Evolutionary conservation across 2,329 filamentous ascomycete genomes (phyloP), one percentile per base, ranked within the genome.

Genomic region (Lasiodiplodia sp.): DNA sequence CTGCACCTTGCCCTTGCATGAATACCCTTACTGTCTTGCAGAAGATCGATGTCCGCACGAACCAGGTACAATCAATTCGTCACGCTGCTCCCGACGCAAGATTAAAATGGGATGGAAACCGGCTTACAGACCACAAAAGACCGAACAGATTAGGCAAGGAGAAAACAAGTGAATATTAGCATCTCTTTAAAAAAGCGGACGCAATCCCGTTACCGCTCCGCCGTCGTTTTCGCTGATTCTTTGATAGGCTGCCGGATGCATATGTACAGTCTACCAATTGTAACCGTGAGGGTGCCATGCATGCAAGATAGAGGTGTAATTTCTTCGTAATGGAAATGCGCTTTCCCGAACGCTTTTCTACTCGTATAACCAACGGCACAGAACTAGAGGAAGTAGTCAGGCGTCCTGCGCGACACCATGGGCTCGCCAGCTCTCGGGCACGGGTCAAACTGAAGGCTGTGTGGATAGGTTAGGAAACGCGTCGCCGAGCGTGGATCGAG

Each of bases 391-490:
- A 99, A 99, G 87, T 99, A 99, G 82, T 99, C 95, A 68, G 95
- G 95, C 72, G 96, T 99, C 86, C 96, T 91, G 79, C 84, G 82
- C 56, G 96, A 98, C 72, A 99, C 96, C 96, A 98, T 98, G 28
- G 96, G 96, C 81, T 99, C 96, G 75, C 96, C 96, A 73, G 96
- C 95, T 82, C 96, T 90, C 68, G 96, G 96, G 87, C 96, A 98
- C 67, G 96, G 96, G 79, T 99, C 96, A 82, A 98, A 99, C 90
- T 99, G 96, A 83, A 99, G 85, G 91, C 96, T 99, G 76, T 99
- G 76, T 23, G 38, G 8, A 7, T 23, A 38, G 52, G 6, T 14
- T 16, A 62, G 28, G 37, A 23, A 56, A 37, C 40, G 12, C 53
- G 21, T 23, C 34, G n/a, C 37, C 25, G 11, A 16, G 18, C 12